Base-by-base conservation (phyloP, 345 rosid genomes). In the Gynandropsis gynandra region DNA sequence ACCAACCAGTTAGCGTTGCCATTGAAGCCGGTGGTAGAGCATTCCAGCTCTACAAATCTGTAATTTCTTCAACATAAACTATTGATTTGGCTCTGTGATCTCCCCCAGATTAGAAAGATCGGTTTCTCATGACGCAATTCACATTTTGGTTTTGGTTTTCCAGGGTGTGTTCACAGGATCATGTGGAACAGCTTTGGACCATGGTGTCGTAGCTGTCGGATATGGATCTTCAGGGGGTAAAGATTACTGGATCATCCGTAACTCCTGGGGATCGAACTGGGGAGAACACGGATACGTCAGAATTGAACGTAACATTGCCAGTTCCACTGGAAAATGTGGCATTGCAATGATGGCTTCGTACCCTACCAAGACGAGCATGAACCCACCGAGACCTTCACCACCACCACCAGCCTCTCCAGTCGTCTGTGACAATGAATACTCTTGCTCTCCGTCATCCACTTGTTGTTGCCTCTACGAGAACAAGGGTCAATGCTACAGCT, bases 311-410 rank as follows among this genome's bases (percentile, higher is more conserved):
- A 78, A 37, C 21, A 10, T 52, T 9, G 0, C 0, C 1, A 68
- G 66, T 13, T 21, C 37, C 37, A 45, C 51, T 43, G 87, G 85
- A 31, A 14, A 20, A n/a, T 82, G 90, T 17, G 85, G 95, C 31
- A 80, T 82, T 48, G 81, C 85, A 4, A 78, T 68, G 85, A 52
- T 62, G 40, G 55, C 81, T 9, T 72, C 76, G 43, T 82, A 76
- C 70, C 95, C 90, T 20, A 13, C 70, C 29, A 78, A 74, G 32
- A 15, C 24, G 7, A 72, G 89, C 48, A 34, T 34, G 19, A 84
- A 87, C 66, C 96, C 96, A 0, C 95, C 96, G 11, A 78, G 73
- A 42, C 87, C 94, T 0, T 75, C 94, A 1, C 88, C 89, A 4
- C 80, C 82, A 16, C 36, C 85, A 20, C 89, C 86, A 0, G 66